A percentile compares a stretch with the other conserved stretches of the same genome.
phyloP scores from a whole-genome alignment of 495 filamentous ascomycete species.

The Xylaria grammica region DNA sequence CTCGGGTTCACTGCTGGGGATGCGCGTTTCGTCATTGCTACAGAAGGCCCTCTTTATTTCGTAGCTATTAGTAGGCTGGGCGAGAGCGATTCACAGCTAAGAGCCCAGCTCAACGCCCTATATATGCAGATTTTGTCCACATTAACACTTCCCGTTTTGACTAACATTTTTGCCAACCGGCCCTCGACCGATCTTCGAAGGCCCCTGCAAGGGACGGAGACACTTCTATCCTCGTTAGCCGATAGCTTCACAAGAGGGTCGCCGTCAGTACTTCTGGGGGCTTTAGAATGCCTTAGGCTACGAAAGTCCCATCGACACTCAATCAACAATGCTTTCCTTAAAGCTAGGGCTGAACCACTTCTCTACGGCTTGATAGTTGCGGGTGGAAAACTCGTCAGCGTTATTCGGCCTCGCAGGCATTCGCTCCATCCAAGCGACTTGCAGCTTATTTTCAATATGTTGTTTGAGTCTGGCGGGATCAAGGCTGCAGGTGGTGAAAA shows the following conservation, averaged over 20 bases:
- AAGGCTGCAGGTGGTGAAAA: slow-evolving; percentile 89
- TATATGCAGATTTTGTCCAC: slow-evolving; percentile 99
- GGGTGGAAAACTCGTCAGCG: slow-evolving; percentile 90
- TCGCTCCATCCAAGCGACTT: slow-evolving; percentile 95
- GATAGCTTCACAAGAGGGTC: slow-evolving; percentile 95
- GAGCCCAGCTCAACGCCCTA: slow-evolving; percentile 86
- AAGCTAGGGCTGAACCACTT: slow-evolving; percentile 71
- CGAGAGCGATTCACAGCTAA: slow-evolving; percentile 88
- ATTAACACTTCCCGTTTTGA: slow-evolving; percentile 86
- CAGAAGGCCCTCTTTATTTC: slow-evolving; percentile 85
- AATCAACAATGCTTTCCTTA: slow-evolving; percentile 87
- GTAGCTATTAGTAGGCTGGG: slow-evolving; percentile 89
- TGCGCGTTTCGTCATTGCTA: slow-evolving; percentile 81
- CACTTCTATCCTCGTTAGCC: slow-evolving; percentile 85
- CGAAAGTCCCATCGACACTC: slow-evolving; percentile 83
- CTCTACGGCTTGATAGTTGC: slow-evolving; percentile 95
- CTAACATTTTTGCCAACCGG: slow-evolving; percentile 84
- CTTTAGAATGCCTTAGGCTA: slow-evolving; percentile 87
- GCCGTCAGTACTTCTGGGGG: slow-evolving; percentile 83
- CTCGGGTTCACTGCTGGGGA: slow-evolving; percentile 83
- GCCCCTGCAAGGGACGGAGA: slow-evolving; percentile 93
- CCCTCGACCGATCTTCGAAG: slow-evolving; percentile 90
- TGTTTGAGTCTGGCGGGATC: slow-evolving; percentile 92
- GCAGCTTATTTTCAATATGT: slow-evolving; percentile 98
- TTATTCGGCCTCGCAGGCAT: slow-evolving; percentile 91